These are phyloP conservation scores for Leptomonas seymouri DNA, from an alignment of 208 protist genomes.

Conservation along the genomic window DNA sequence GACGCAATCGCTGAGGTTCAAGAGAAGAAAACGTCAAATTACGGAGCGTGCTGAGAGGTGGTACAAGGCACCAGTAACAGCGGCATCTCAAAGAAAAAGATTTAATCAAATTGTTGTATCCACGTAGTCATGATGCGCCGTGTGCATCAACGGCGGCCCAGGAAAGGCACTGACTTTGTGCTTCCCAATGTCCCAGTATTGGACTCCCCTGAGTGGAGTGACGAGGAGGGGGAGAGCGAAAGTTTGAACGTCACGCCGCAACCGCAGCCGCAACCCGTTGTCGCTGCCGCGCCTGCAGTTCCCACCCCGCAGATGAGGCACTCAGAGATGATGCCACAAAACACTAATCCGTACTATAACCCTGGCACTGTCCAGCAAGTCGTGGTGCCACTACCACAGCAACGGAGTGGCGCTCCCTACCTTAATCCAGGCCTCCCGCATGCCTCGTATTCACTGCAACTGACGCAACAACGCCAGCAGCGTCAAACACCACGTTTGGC, in stretches of 20 bases:
- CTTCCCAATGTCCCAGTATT: constrained; percentile 35
- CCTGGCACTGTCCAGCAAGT: not conserved
- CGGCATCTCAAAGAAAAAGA: not conserved
- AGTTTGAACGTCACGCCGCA: not conserved
- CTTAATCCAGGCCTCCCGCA: constrained; percentile 1
- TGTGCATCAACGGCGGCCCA: constrained; percentile 3
- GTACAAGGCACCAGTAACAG: too few species aligned
- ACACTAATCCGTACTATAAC: not conserved
- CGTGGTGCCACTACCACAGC: not conserved
- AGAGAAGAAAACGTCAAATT: too few species aligned
- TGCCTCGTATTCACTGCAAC: not conserved
- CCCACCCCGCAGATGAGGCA: not conserved
- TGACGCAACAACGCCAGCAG: not conserved
- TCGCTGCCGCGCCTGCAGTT: not conserved
- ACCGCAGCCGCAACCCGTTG: not conserved
- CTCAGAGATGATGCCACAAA: not conserved
- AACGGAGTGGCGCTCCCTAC: not conserved
- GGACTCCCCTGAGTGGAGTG: constrained; percentile 36
- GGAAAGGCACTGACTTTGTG: constrained; percentile 31
- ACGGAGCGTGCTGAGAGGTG: too few species aligned
- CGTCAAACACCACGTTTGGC: too few species aligned
- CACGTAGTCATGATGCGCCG: constrained; percentile 23
- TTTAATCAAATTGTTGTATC: too few species aligned
- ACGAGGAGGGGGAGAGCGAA: constrained; percentile 8
- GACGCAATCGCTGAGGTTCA: too few species aligned